Evolutionary conservation across 2,329 filamentous ascomycete species (phyloP).

Genomic region (Grosmannia huntii): DNA sequence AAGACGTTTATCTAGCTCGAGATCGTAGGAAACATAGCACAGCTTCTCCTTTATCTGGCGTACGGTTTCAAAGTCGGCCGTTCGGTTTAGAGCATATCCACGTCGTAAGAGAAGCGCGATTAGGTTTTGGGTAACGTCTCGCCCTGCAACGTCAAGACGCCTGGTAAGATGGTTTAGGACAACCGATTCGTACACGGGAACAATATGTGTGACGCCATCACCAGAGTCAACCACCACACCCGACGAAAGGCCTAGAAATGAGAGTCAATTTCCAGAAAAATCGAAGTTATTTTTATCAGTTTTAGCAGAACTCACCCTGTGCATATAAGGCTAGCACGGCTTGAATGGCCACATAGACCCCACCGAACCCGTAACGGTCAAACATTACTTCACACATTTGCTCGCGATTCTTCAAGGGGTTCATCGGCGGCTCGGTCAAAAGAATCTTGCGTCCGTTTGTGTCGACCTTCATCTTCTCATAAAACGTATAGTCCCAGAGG

Average conservation of each 20-base stretch:
- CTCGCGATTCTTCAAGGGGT: constrained; percentile 90
- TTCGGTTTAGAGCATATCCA: constrained; percentile 94
- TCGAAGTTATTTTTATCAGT: no score
- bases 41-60: constrained; percentile 99
- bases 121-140: constrained; percentile 95
- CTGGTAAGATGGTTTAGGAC: constrained; percentile 95
- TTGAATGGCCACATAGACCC: constrained; percentile 96
- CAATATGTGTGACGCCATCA: constrained; percentile 96
- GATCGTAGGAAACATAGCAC: constrained; percentile 97
- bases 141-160: constrained; percentile 85
- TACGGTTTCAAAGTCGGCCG: constrained; percentile 96
- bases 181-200: constrained; percentile 95
- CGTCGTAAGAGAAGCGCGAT: constrained; percentile 88
- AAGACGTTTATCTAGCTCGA: constrained; percentile 88
- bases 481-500: constrained; percentile 98
- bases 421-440: constrained; percentile 65
- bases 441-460: constrained; percentile 90
- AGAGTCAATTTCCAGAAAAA: constrained; percentile 3
- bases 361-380: constrained; percentile 89
- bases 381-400: constrained; percentile 99
- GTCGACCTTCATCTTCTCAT: constrained; percentile 91
- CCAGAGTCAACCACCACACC: constrained; percentile 98
- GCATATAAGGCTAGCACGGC: constrained; percentile 92
- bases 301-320: constrained; percentile 47
- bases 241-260: constrained; percentile 59